Evolutionary conservation across 495 filamentous ascomycete genomes (phyloP).

Genomic region (Penicillium egyptiacum): DNA sequence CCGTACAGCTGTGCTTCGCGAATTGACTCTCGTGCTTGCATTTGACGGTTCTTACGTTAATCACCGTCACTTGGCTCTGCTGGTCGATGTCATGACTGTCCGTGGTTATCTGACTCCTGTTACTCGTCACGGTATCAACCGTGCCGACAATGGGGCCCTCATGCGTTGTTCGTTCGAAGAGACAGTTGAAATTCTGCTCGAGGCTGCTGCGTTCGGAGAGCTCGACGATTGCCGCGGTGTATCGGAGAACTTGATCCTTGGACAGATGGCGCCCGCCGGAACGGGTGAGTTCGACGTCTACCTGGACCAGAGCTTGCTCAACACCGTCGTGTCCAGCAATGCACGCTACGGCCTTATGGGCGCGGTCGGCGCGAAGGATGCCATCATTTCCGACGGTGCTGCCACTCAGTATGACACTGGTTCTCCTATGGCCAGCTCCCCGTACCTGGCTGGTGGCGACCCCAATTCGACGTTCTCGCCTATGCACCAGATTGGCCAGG

Average conservation of each 20-base stretch:
- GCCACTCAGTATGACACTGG: slow-evolving; percentile 93
- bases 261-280: slow-evolving; percentile 92
- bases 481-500: slow-evolving; percentile 72
- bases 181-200: slow-evolving; percentile 95
- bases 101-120: slow-evolving; percentile 91
- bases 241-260: slow-evolving; percentile 98
- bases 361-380: slow-evolving; percentile 70
- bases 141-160: slow-evolving; percentile 93
- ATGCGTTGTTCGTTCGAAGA: slow-evolving; percentile 99
- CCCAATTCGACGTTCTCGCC: slow-evolving; percentile 86
- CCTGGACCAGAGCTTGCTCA: slow-evolving; percentile 90
- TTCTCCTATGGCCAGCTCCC: slow-evolving; percentile 80
- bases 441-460: slow-evolving; percentile 72
- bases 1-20: slow-evolving; percentile 77
- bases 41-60: slow-evolving; percentile 99
- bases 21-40: slow-evolving; percentile 85
- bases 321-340: slow-evolving; percentile 90
- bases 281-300: slow-evolving; percentile 93
- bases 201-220: slow-evolving; percentile 90
- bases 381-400: slow-evolving; percentile 70
- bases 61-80: slow-evolving; percentile 91
- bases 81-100: slow-evolving; percentile 98
- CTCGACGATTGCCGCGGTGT: slow-evolving; percentile 97
- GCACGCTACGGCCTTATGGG: slow-evolving; percentile 76
- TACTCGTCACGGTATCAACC: slow-evolving; percentile 97